These are phyloP conservation scores for Zymoseptoria passerinii DNA, from an alignment of 2,329 filamentous ascomycete species.

Conservation along the genomic window DNA sequence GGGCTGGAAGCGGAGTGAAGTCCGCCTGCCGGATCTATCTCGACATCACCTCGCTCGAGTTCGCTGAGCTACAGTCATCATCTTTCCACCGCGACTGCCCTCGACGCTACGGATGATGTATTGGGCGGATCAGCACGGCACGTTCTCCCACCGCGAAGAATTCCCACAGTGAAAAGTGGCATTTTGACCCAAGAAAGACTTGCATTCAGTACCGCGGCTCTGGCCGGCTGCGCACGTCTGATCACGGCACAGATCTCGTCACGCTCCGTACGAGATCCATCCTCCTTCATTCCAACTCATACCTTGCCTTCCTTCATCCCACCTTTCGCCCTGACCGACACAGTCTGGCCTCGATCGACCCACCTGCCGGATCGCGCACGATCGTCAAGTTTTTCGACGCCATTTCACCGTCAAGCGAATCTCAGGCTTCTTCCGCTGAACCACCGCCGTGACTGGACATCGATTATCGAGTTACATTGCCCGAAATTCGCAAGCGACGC, in stretches of 20 bases:
- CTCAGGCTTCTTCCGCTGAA: not conserved
- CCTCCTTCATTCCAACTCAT: not conserved
- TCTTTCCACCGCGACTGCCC: not conserved
- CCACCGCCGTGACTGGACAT: not conserved
- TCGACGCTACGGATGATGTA: not conserved
- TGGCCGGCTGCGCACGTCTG: not conserved
- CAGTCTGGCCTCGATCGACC: not conserved
- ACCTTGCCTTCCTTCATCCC: not conserved
- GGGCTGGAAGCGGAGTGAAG: not conserved
- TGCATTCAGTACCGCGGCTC: not conserved
- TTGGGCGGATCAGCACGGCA: not conserved
- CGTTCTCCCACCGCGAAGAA: not conserved
- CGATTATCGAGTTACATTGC: not conserved
- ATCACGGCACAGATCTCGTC: not conserved
- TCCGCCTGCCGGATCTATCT: not conserved
- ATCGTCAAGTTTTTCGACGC: not conserved
- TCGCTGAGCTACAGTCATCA: not conserved
- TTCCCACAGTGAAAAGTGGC: too few relatives aligned
- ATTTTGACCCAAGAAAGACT: too few relatives aligned
- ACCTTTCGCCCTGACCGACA: not conserved
- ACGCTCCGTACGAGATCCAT: not conserved
- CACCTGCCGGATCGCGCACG: not conserved
- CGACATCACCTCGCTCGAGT: not conserved
- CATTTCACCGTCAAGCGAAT: not conserved
- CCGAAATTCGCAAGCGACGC: not conserved